Conservation (phyloP, 179 eudicot genomes). For the Silene noctiflora region DNA sequence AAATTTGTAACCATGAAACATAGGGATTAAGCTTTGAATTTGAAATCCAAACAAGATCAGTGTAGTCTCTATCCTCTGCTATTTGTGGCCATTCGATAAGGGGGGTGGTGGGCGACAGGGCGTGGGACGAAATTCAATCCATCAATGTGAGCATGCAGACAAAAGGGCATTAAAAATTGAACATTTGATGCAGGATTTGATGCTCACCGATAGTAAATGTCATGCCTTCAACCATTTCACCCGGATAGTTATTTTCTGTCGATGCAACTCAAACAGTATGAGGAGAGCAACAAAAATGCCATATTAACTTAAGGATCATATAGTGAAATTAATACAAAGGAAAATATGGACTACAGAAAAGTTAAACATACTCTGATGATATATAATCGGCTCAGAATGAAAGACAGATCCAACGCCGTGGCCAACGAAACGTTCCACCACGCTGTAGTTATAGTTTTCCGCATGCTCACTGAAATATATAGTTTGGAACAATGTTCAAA, state of each 20-base stretch:
- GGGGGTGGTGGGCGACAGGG: no score
- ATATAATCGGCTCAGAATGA: constrained; percentile 87
- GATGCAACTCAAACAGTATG: constrained; percentile 8
- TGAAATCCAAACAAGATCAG: no score
- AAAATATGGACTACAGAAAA: background rate
- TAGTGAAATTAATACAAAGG: background rate
- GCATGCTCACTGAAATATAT: constrained; percentile 77
- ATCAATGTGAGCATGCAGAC: background rate
- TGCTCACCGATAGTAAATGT: constrained; percentile 89
- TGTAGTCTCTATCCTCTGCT: background rate
- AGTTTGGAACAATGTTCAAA: background rate
- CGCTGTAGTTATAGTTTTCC: constrained; percentile 64
- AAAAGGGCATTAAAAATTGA: background rate
- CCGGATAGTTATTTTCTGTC: constrained; percentile 77
- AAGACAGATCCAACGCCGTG: constrained; percentile 93
- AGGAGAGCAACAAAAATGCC: constrained; percentile 3
- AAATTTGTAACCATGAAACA: no score
- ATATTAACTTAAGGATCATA: background rate
- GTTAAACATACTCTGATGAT: constrained; percentile 57
- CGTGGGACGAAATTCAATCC: no score
- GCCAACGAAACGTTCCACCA: constrained; percentile 94
- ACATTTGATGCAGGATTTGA: background rate
- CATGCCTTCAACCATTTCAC: constrained; percentile 93
- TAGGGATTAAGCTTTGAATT: no score
- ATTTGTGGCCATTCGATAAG: no score